Percentiles rank a stretch among this genome's conserved stretches.
These are phyloP conservation scores for Geotrichum bryndzae DNA, from an alignment of 1,139 yeast species.

Conservation along the genomic window DNA sequence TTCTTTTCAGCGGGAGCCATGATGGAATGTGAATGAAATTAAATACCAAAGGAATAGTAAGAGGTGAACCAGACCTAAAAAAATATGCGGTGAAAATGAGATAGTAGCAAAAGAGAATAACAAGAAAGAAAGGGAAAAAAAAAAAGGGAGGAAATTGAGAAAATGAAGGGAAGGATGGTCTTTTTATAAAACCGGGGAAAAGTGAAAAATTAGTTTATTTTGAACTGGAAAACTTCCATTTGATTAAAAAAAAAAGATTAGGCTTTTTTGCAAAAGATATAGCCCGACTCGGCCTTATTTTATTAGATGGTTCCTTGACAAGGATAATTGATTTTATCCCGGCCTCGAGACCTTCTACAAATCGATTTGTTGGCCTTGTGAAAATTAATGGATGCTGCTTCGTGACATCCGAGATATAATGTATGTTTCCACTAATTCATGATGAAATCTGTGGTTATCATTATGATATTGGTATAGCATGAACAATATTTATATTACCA, in stretches of 20 bases:
- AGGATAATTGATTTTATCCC: neutral
- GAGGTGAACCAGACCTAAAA: conserved; percentile 8
- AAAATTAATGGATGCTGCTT: neutral
- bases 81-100: neutral
- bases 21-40: conserved; percentile 6
- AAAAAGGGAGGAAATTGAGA: conserved; percentile 4
- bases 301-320: neutral
- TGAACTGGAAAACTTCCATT: neutral
- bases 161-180: neutral
- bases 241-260: neutral
- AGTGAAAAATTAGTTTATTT: neutral
- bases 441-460: neutral
- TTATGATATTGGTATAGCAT: neutral
- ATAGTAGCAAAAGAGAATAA: neutral
- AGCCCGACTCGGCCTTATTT: neutral
- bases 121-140: neutral
- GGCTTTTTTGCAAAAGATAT: neutral
- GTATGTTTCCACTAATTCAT: neutral
- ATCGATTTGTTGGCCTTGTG: neutral
- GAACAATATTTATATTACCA: neutral
- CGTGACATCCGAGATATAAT: neutral
- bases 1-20: conserved; percentile 25
- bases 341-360: neutral
- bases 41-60: neutral
- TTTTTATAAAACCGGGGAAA: neutral